A percentile compares a stretch with the other conserved stretches of the same genome.
Conservation (phyloP, 495 filamentous ascomycete species). For the Aspergillus sparsus region DNA sequence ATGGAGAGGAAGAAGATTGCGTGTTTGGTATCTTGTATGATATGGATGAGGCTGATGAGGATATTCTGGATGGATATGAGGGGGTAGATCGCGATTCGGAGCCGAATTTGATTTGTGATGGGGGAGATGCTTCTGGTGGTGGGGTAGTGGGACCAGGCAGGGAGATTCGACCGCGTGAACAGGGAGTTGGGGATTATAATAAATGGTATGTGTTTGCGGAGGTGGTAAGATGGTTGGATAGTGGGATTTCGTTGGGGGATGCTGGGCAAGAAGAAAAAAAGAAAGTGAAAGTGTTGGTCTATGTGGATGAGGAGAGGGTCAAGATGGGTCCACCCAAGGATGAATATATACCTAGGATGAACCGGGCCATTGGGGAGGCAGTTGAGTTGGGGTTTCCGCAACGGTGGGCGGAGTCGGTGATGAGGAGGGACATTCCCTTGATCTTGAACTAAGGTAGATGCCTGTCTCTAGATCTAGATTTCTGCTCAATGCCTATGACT, state of each 20-base stretch:
- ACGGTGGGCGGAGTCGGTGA: constrained; percentile 56
- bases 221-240: constrained; percentile 39
- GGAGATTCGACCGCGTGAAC: constrained; percentile 40
- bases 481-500: no score
- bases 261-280: constrained; percentile 34
- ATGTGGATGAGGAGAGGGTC: constrained; percentile 52
- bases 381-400: constrained; percentile 55
- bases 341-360: constrained; percentile 71
- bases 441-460: constrained; percentile 3
- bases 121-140: background rate
- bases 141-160: background rate
- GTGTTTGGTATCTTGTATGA: constrained; percentile 66
- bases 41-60: constrained; percentile 44
- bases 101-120: constrained; percentile 7
- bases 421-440: constrained; percentile 58
- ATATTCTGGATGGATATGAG: constrained; percentile 45
- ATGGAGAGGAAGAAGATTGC: constrained; percentile 23
- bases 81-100: constrained; percentile 35
- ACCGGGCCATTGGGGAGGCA: constrained; percentile 64
- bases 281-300: constrained; percentile 51
- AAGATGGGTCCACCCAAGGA: constrained; percentile 43
- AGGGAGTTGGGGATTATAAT: constrained; percentile 42
- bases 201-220: constrained; percentile 42
- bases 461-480: background rate
- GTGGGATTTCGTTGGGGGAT: constrained; percentile 15